Base-by-base conservation (phyloP, 306 rosid species). In the Adenanthera pavonina region DNA sequence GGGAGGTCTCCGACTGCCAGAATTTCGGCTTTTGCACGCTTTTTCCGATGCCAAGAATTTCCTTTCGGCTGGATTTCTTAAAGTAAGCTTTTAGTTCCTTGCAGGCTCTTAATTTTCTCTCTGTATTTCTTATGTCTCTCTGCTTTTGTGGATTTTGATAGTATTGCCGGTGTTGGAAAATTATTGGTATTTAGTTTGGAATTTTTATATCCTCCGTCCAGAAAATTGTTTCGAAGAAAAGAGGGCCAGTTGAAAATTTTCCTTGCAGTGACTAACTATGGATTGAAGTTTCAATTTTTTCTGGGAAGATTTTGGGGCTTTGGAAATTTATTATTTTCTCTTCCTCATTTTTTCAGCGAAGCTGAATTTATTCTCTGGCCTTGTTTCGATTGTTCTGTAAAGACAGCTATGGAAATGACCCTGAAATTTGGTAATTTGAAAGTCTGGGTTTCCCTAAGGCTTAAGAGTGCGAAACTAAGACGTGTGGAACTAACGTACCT, bases 41-140 rank as follows among this genome's bases (percentile, higher is more conserved):
- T 34, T 78, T 80, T 70, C 83, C 76, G 91, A 89, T 71, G 43
- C 97, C 82, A 91, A 91, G 86, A 87, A 56, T 66, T 85, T 83
- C 61, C 76, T 86, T 61, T 86, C 91, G 6, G 59, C 83, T 60
- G 90, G 91, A 54, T 81, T 89, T 74, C 83, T 83, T 80, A 89
- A 84, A 82, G 99, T 95, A 88, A 85, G 92, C 70, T 81, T 61
- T 46, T 52, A 33, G 34, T 75, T 5, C 30, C 44, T 53, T 51
- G 38, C 38, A 6, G 44, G 20, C 10, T 57, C 67, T 78, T 81
- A 8, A 66, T 38, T 79, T 74, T 16, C 48, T 47, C 74, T 80
- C 62, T 72, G 54, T 36, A 7, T 49, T 79, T 66, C 13, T 9
- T 25, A 6, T 46, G 16, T 17, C n/a, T 34, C 8, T 66, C 48